Evolutionary conservation across 2,329 filamentous ascomycete genomes (phyloP), one percentile per base, ranked within the genome.

Genomic region (Calonectria multiphialidica): DNA sequence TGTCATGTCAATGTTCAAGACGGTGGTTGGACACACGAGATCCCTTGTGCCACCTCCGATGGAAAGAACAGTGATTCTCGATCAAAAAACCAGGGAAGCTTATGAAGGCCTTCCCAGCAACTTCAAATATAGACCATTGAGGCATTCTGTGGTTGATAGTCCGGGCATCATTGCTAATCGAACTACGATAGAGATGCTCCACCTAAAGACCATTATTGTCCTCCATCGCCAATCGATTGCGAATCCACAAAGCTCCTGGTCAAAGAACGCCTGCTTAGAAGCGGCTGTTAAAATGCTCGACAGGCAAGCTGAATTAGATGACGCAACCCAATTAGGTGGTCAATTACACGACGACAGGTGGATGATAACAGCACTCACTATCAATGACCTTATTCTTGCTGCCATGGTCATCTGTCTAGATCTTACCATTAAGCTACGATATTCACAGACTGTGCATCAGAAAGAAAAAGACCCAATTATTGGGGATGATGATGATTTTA

Each of bases 311-410:
- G 81, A 83, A 3, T 35, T 84, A 37, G 68, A 84, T 13, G 72
- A 81, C 15, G 82, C 83, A 2, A 80, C 78, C 3, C 78, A 84
- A 25, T 83, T 85, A 0, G 87, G 87, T 1, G 86, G 87, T 0
- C 82, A 83, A 7, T 66, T 90, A 3, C 80, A 85, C 66, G 80
- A 83, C 6, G 83, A 87, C 47, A 78, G 83, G 23, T 88, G 86
- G 83, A 86, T 89, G 77, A 69, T 88, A 2, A 84, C 81, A 1
- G 84, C 85, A 0, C 78, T 90, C 18, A 83, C 85, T 0, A 81
- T 82, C 49, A 84, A 87, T n/a, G 87, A 90, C 66, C 89, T 87
- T 50, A 81, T 90, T 1, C 82, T 90, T 1, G 88, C 88, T 0
- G 84, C 86, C 9, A 89, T 89, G 84, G 85, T 90, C 16, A 76